Evolutionary conservation across 179 eudicot genomes (phyloP).

Genomic region (Gypsophila paniculata): DNA sequence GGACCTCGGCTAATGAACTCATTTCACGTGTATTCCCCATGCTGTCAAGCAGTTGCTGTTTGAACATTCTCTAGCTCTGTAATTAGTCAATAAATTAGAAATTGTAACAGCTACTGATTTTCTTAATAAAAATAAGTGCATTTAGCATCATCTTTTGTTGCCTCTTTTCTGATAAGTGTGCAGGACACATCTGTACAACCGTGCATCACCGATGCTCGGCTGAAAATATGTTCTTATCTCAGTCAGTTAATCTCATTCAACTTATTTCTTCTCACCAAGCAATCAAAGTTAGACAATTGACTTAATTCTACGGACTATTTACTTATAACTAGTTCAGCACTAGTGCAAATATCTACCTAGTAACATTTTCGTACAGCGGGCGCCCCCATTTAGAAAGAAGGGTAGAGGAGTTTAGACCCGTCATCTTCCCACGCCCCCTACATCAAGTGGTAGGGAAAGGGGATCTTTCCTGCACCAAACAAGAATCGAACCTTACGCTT

Average conservation of each 20-base stretch:
- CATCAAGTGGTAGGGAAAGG: neutral
- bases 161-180: neutral
- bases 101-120: neutral
- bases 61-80: neutral
- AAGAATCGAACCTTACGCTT: neutral
- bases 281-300: no score
- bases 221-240: neutral
- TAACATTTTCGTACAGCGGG: neutral
- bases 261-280: neutral
- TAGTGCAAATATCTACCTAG: neutral
- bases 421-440: no score
- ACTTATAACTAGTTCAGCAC: no score
- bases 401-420: no score
- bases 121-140: neutral
- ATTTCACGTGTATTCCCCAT: neutral
- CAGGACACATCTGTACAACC: neutral
- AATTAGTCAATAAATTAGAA: conserved; percentile 3
- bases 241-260: neutral
- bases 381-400: no score
- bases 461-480: neutral
- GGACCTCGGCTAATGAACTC: neutral
- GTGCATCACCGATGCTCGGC: neutral
- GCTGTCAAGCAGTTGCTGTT: neutral
- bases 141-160: neutral
- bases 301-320: no score